Conservation (phyloP, 768 basidiomycete genomes). For the Psilocybe subaeruginosa region DNA sequence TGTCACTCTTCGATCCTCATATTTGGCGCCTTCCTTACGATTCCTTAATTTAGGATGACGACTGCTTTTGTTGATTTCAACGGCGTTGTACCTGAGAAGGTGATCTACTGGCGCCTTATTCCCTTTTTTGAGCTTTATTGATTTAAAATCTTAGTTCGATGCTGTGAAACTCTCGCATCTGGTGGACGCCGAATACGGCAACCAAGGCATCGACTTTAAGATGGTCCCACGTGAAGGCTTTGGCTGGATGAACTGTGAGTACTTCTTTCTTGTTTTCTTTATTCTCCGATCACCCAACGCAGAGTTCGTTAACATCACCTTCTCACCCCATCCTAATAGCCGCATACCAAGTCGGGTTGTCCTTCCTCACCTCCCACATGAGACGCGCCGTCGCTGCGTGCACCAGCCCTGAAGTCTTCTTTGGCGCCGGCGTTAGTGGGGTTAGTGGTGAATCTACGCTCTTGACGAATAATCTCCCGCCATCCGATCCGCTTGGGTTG, state of each 20-base stretch:
- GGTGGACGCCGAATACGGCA: constrained; percentile 96
- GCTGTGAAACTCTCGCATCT: constrained; percentile 94
- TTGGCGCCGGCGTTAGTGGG: constrained; percentile 51
- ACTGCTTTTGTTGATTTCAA: constrained; percentile 96
- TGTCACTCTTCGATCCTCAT: constrained; percentile 6
- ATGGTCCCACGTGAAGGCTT: constrained; percentile 97
- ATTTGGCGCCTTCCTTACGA: background rate
- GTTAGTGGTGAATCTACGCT: constrained; percentile 35
- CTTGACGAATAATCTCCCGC: constrained; percentile 38
- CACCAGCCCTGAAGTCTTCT: constrained; percentile 91
- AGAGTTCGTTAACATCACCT: constrained; percentile 4
- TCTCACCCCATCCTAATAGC: constrained; percentile 44
- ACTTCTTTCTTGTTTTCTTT: background rate
- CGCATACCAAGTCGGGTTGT: constrained; percentile 95
- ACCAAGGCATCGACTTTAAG: constrained; percentile 97
- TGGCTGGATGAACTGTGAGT: constrained; percentile 95
- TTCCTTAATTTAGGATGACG: constrained; percentile 78
- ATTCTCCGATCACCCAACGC: background rate
- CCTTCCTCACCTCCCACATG: constrained; percentile 93
- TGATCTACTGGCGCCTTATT: constrained; percentile 27
- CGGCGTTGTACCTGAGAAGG: constrained; percentile 97
- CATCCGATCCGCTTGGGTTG: constrained; percentile 60
- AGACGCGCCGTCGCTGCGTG: constrained; percentile 94
- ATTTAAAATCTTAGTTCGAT: constrained; percentile 66
- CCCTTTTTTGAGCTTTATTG: constrained; percentile 4